These are phyloP conservation scores for Echites panduratus DNA, from an alignment of 257 asterid genomes.

Conservation along the genomic window DNA sequence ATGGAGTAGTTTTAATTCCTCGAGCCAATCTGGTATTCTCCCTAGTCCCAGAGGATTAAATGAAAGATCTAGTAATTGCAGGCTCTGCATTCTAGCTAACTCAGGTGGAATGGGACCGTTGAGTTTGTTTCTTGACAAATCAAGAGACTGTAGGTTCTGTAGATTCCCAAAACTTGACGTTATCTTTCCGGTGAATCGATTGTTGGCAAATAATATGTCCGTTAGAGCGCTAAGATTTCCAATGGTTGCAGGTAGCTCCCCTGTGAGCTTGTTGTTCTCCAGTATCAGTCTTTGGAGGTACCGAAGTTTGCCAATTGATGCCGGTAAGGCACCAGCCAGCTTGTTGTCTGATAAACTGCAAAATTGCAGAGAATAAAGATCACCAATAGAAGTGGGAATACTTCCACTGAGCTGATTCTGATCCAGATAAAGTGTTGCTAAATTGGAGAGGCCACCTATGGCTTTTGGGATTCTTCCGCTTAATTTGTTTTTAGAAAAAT, in stretches of 20 bases:
- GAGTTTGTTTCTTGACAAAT: slow-evolving; percentile 49
- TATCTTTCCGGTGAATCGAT: slow-evolving; percentile 42
- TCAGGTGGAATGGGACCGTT: slow-evolving; percentile 39
- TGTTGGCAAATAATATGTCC: slow-evolving; percentile 44
- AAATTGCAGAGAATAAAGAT: slow-evolving; percentile 35
- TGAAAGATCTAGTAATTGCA: slow-evolving; percentile 47
- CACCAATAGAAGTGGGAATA: slow-evolving; percentile 49
- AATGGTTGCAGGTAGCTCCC: slow-evolving; percentile 45
- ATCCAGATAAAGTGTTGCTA: slow-evolving; percentile 25
- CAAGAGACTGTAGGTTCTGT: slow-evolving; percentile 30
- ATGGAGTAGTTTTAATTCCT: slow-evolving; percentile 28
- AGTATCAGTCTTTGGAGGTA: slow-evolving; percentile 31
- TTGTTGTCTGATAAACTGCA: slow-evolving; percentile 35
- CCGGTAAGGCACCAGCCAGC: slow-evolving; percentile 52
- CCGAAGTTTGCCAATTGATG: slow-evolving; percentile 39
- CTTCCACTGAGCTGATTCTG: slow-evolving; percentile 39
- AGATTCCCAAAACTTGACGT: slow-evolving; percentile 50
- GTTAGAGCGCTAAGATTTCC: slow-evolving; percentile 42
- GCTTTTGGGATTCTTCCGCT: slow-evolving; percentile 48
- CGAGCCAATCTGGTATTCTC: slow-evolving; percentile 44
- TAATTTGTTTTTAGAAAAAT: slow-evolving; percentile 41
- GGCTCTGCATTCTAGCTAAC: slow-evolving; percentile 25
- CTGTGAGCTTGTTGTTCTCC: slow-evolving; percentile 49
- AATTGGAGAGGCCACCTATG: slow-evolving; percentile 30
- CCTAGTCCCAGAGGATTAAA: slow-evolving; percentile 45